These are phyloP conservation scores for Zanthoxylum bungeanum DNA, from an alignment of 345 rosid species.

Conservation along the genomic window DNA sequence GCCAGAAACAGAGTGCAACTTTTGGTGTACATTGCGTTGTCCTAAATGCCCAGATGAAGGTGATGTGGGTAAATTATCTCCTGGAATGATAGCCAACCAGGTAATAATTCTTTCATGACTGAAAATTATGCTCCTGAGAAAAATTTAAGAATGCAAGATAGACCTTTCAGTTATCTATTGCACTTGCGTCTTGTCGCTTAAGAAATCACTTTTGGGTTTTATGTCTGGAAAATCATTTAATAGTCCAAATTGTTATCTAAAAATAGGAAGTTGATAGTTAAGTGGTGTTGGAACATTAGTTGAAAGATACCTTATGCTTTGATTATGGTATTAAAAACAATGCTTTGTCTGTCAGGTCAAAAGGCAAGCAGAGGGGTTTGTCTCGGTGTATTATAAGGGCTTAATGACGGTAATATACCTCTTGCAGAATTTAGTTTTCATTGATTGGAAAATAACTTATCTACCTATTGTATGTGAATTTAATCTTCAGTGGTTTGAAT, in stretches of 20 bases:
- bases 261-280: not conserved
- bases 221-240: not conserved
- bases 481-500: not conserved
- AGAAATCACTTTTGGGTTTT: not conserved
- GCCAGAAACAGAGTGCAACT: slow-evolving; percentile 43
- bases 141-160: not conserved
- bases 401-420: slow-evolving; percentile 69
- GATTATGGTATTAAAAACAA: not conserved
- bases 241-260: not conserved
- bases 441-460: not conserved
- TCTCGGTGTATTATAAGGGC: slow-evolving; percentile 80
- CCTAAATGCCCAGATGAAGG: slow-evolving; percentile 72
- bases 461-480: not conserved
- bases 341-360: slow-evolving; percentile 60
- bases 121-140: not conserved
- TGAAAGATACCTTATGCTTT: not conserved
- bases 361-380: slow-evolving; percentile 69
- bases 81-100: slow-evolving; percentile 88
- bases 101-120: slow-evolving; percentile 26
- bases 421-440: slow-evolving; percentile 5
- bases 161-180: not conserved
- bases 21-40: slow-evolving; percentile 75
- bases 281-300: not conserved
- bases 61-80: slow-evolving; percentile 58
- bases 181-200: not conserved